Evolutionary conservation across 768 basidiomycete species (phyloP).

Genomic region (Mycena galericulata): DNA sequence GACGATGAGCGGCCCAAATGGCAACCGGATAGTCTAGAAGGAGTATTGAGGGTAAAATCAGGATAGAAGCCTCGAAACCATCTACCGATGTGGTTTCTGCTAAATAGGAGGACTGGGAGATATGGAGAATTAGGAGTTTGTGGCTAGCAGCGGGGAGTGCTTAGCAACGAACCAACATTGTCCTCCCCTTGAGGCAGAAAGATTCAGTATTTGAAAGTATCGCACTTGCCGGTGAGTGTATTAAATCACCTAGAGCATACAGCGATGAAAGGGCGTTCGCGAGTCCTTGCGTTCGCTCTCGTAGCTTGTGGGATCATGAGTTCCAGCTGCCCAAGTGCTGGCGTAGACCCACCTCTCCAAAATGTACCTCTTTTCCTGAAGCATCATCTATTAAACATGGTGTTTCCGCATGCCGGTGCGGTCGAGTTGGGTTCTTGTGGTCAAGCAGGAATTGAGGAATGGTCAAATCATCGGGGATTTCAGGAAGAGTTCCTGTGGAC

Average conservation of each 20-base stretch:
- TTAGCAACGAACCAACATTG: conserved; percentile 61
- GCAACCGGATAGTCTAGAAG: conserved; percentile 64
- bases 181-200: conserved; percentile 51
- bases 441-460: conserved; percentile 68
- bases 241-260: conserved; percentile 58
- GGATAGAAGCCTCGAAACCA: conserved; percentile 25
- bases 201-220: neutral
- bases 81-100: conserved; percentile 77
- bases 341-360: conserved; percentile 52
- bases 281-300: conserved; percentile 58
- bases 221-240: neutral
- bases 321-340: too few species aligned
- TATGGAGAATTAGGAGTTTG: neutral
- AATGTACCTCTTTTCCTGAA: conserved; percentile 53
- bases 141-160: neutral
- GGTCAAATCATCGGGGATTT: conserved; percentile 63
- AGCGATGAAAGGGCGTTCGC: conserved; percentile 58
- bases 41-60: neutral
- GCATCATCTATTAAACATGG: conserved; percentile 66
- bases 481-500: conserved; percentile 46
- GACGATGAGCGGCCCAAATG: conserved; percentile 66
- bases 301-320: conserved; percentile 48
- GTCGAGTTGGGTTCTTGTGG: conserved; percentile 54
- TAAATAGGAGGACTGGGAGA: conserved; percentile 68
- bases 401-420: conserved; percentile 44